Evolutionary conservation across 2,329 filamentous ascomycete genomes (phyloP), one percentile per base, ranked within the genome.

Genomic region (Aureobasidium subglaciale): DNA sequence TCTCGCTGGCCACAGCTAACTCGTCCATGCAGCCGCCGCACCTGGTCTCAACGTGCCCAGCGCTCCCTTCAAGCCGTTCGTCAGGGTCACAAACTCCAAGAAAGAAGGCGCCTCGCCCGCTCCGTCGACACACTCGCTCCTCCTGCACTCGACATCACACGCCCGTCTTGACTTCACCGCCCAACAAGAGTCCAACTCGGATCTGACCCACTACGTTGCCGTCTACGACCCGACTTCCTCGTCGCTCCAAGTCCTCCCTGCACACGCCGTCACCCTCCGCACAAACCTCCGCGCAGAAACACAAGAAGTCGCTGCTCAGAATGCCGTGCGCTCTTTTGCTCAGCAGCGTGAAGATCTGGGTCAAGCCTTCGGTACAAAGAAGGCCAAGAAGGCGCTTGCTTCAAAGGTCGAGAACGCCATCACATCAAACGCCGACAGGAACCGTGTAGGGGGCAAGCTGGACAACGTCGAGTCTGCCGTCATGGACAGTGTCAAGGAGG

Each of bases 321-420:
- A 70, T 61, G 41, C 43, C 13, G 59, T 60, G 16, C 60, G 61
- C 22, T 65, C 63, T n/a, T 79, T 79, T 64, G 73, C 79, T 63
- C 80, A 85, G 25, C 80, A 81, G 65, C 82, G 81, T 62, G 85
- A 83, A 63, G 81, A 85, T 2, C 82, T 95, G 11, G 87, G 87
- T 37, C 79, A 87, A 63, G 83, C 86, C 29, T 95, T 95, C 65
- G 89, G 89, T 68, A 92, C 88, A 24, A 90, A 88, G 75, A 92
- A 91, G 72, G 86, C 88, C 20, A 87, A 85, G 76, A 92, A 91
- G 73, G 86, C 83, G 1, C 83, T 93, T 62, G 77, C 79, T 25
- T 80, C 84, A 56, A 77, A 81, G 60, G 83, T 83, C 2, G 78
- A 87, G 63, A 90, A 91, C 65, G 86, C 86, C 16, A 89, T 92